A percentile compares a stretch with the other conserved stretches of the same genome.
Evolutionary conservation across 805 yeast species (phyloP).

Genomic region (Metschnikowia vanudenii): DNA sequence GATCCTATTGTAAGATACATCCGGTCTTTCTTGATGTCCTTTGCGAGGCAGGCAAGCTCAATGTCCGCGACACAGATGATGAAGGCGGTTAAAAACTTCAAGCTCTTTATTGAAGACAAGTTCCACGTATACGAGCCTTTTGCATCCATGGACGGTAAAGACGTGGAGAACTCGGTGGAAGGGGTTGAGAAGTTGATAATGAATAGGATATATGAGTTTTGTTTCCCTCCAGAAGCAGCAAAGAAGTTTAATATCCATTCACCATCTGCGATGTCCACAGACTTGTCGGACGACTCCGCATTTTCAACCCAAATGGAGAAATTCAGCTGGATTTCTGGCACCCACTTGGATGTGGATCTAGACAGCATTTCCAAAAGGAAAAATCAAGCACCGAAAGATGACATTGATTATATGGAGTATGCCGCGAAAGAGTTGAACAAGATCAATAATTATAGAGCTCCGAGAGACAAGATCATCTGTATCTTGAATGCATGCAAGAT

Average conservation of each 20-base stretch:
- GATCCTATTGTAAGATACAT: slow-evolving; percentile 87
- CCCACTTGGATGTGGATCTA: slow-evolving; percentile 72
- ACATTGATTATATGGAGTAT: slow-evolving; percentile 46
- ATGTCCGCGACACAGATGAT: slow-evolving; percentile 79
- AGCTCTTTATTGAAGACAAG: slow-evolving; percentile 64
- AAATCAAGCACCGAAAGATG: slow-evolving; percentile 13
- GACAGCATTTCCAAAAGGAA: slow-evolving; percentile 37
- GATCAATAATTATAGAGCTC: slow-evolving; percentile 83
- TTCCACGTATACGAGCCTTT: slow-evolving; percentile 71
- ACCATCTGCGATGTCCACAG: slow-evolving; percentile 46
- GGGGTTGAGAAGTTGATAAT: slow-evolving; percentile 91
- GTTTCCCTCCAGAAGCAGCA: slow-evolving; percentile 76
- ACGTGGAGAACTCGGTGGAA: slow-evolving; percentile 71
- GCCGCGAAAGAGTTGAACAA: slow-evolving; percentile 76
- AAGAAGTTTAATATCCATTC: slow-evolving; percentile 17
- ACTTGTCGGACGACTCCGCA: slow-evolving; percentile 56
- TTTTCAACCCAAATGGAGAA: slow-evolving; percentile 54
- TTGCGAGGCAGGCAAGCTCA: slow-evolving; percentile 51
- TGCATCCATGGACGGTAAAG: slow-evolving; percentile 53
- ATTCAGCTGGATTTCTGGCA: slow-evolving; percentile 69
- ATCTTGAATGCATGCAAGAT: slow-evolving; percentile 89
- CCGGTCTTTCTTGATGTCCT: slow-evolving; percentile 78
- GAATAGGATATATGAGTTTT: slow-evolving; percentile 76
- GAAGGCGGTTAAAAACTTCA: slow-evolving; percentile 76
- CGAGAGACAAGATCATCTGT: slow-evolving; percentile 92